Percentiles rank a stretch among this genome's conserved stretches.
phyloP scores from a whole-genome alignment of 768 basidiomycete species.

The Hygrophoropsis aurantiaca region DNA sequence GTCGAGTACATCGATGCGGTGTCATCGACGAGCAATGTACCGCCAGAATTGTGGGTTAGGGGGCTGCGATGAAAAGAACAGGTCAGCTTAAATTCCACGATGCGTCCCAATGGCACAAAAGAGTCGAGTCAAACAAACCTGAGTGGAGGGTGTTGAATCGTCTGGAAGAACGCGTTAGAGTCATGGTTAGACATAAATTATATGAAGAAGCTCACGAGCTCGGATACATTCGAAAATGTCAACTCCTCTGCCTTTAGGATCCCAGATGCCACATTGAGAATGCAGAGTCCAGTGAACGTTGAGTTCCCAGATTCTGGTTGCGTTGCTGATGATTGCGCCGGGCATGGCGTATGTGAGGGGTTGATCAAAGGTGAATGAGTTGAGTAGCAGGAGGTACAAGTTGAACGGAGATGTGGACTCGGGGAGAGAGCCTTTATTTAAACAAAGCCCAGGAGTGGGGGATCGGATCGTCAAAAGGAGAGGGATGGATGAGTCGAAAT shows the following conservation, averaged over 20 bases:
- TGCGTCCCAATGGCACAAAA: neutral
- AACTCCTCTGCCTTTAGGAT: constrained; percentile 62
- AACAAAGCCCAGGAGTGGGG: constrained; percentile 1
- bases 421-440: neutral
- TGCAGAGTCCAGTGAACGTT: constrained; percentile 63
- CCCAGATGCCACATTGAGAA: constrained; percentile 74
- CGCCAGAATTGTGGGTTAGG: constrained; percentile 46
- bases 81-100: neutral
- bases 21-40: constrained; percentile 45
- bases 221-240: constrained; percentile 76
- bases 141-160: constrained; percentile 54
- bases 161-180: constrained; percentile 39
- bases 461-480: constrained; percentile 7
- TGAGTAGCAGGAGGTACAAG: neutral
- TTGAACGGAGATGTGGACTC: neutral
- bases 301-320: constrained; percentile 70
- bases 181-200: neutral
- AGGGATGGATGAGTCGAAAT: constrained; percentile 14
- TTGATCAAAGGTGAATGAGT: neutral
- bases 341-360: constrained; percentile 12
- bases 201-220: constrained; percentile 51
- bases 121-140: constrained; percentile 18
- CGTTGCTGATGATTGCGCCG: constrained; percentile 50
- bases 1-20: neutral
- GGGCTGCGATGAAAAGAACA: constrained; percentile 30